Evolutionary conservation across 768 basidiomycete genomes (phyloP).

Genomic region (Phylloporus sp.): DNA sequence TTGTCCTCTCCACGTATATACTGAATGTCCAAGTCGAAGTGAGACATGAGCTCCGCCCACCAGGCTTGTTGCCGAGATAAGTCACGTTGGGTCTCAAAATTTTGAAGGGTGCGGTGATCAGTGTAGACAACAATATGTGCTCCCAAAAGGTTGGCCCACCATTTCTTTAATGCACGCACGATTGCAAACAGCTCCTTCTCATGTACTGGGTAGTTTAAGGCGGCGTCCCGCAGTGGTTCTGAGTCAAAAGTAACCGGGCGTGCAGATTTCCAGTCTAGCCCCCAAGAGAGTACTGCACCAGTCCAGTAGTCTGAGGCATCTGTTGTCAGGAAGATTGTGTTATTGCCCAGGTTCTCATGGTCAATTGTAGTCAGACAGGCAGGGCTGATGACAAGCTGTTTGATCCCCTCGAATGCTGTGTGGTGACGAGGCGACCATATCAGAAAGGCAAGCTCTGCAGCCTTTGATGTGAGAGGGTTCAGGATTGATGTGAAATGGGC

Average conservation of each 20-base stretch:
- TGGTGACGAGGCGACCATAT: neutral
- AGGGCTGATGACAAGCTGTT: neutral
- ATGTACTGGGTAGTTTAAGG: constrained; percentile 30
- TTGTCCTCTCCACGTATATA: constrained; percentile 28
- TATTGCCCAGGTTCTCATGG: neutral
- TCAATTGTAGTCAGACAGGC: neutral
- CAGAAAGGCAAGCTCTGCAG: neutral
- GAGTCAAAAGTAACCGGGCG: neutral
- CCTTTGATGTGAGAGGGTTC: neutral
- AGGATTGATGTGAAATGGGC: neutral
- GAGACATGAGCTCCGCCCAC: constrained; percentile 37
- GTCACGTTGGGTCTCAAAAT: neutral
- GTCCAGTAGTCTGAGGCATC: neutral
- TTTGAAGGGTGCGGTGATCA: constrained; percentile 27
- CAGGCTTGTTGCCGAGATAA: constrained; percentile 18
- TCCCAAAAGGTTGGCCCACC: constrained; percentile 22
- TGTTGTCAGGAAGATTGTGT: neutral
- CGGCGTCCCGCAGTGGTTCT: neutral
- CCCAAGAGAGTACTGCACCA: neutral
- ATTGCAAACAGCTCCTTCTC: constrained; percentile 33
- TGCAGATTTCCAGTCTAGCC: neutral
- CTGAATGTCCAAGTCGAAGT: constrained; percentile 29
- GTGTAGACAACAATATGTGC: constrained; percentile 15
- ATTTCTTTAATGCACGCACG: constrained; percentile 24
- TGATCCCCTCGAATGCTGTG: neutral